Percentiles rank a stretch among this genome's conserved stretches.
Conservation (phyloP, 2,329 filamentous ascomycete genomes). For the Claviceps paspali region DNA sequence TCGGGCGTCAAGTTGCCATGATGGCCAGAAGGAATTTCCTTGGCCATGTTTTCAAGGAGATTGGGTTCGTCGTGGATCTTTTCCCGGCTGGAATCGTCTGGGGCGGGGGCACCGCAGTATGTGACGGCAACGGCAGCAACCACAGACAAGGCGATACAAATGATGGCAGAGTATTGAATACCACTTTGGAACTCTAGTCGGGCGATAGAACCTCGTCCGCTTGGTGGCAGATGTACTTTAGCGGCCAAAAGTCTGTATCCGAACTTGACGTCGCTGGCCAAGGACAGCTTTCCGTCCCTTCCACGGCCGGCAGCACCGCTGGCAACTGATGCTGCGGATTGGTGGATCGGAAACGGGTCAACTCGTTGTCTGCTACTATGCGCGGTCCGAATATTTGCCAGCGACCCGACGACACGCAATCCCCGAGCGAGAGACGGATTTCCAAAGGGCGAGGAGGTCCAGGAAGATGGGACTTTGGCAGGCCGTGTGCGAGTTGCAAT, state of each 20-base stretch:
- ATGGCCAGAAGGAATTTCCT: conserved; percentile 47
- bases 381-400: background rate
- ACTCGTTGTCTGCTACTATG: background rate
- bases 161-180: background rate
- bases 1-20: conserved; percentile 79
- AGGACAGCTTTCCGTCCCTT: background rate
- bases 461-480: background rate
- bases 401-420: background rate
- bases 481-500: background rate
- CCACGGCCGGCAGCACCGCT: background rate
- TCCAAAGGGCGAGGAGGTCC: background rate
- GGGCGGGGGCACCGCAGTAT: conserved; percentile 1
- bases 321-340: background rate
- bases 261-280: background rate
- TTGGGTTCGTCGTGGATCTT: background rate
- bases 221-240: background rate
- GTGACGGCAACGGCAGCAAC: conserved; percentile 3
- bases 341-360: background rate
- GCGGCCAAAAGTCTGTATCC: background rate
- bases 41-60: conserved; percentile 20
- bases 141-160: conserved; percentile 3
- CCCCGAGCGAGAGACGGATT: background rate
- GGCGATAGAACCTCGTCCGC: background rate
- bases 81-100: background rate
- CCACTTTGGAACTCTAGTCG: background rate